Evolutionary conservation across 306 rosid genomes (phyloP).

Genomic region (Acacia confusa): DNA sequence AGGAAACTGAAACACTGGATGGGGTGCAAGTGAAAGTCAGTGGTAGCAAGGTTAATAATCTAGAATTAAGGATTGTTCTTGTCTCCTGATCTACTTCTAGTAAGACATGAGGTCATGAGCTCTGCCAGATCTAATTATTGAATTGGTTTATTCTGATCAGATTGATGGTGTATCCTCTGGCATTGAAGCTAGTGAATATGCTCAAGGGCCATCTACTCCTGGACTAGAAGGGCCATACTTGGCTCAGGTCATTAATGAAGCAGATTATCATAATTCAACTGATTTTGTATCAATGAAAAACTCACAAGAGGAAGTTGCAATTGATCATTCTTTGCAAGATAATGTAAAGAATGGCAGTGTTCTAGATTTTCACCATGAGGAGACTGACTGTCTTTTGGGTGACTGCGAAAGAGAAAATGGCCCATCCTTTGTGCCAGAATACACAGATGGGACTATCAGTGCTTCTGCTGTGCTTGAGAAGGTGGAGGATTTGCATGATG

Average conservation of each 20-base stretch:
- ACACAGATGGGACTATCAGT: conserved; percentile 43
- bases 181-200: conserved; percentile 44
- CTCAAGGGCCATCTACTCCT: conserved; percentile 73
- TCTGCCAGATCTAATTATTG: conserved; percentile 21
- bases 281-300: conserved; percentile 38
- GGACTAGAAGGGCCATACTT: conserved; percentile 63
- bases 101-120: conserved; percentile 1
- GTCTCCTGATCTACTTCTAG: conserved; percentile 13
- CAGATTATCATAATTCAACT: conserved; percentile 49
- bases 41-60: conserved; percentile 44
- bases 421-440: conserved; percentile 37
- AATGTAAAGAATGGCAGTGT: conserved; percentile 37
- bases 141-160: conserved; percentile 44
- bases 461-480: conserved; percentile 52
- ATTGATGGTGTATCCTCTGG: conserved; percentile 43
- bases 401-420: conserved; percentile 43
- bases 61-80: neutral
- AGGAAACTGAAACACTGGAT: conserved; percentile 41
- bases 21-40: conserved; percentile 37
- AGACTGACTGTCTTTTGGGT: conserved; percentile 43
- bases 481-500: conserved; percentile 57
- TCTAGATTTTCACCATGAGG: conserved; percentile 40
- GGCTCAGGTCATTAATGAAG: conserved; percentile 61
- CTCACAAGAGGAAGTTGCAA: conserved; percentile 37
- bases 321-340: conserved; percentile 42